Evolutionary conservation across 2,329 filamentous ascomycete species (phyloP), one percentile per base, ranked within the genome.

Genomic region (Paecilomyces formosus): DNA sequence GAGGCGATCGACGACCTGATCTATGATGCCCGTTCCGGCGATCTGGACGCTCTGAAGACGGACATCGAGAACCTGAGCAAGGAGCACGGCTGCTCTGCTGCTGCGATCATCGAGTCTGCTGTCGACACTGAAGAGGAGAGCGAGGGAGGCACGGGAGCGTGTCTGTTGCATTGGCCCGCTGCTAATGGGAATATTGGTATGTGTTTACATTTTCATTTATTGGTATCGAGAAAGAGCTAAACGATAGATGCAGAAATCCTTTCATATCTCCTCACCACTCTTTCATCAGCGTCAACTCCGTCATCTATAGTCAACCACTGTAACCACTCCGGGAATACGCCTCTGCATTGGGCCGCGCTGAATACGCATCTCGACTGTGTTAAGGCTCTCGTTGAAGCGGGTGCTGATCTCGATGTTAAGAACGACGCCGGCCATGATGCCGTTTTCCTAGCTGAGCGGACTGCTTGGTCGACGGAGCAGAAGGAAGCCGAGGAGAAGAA

Each of bases 1-100:
- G 92, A 96, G 56, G 85, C 92, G 73, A 88, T 95, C 68, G 92
- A 97, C 72, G 93, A 97, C 75, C 83, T 97, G 64, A 84, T 97
- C 65, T 97, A 96, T 78, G 86, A 90, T 65, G 84, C 92, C 2
- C 89, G 93, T 39, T 82, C 84, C 0, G 91, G 91, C 63, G 92
- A 97, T 63, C 79, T 85, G 58, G 67, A 81, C 18, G 89, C 93
- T 26, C 79, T 97, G 54, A 78, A 82, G 53, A 69, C 76, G 50
- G 79, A 78, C 61, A 79, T 95, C 55, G 75, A 81, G 12, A 78
- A 80, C 26, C 75, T 95, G 21, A 80, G 85, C 30, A 76, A 82
- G 63, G 82, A 87, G 58, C 85, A 91, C 70, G 80, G 78, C 59
- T 80, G 79, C 55, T 74, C 83, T 0, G 72, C 82, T 1, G 81